These are phyloP conservation scores for Nelumbo lutea DNA, from an alignment of 164 flowering plant species.

Conservation along the genomic window DNA sequence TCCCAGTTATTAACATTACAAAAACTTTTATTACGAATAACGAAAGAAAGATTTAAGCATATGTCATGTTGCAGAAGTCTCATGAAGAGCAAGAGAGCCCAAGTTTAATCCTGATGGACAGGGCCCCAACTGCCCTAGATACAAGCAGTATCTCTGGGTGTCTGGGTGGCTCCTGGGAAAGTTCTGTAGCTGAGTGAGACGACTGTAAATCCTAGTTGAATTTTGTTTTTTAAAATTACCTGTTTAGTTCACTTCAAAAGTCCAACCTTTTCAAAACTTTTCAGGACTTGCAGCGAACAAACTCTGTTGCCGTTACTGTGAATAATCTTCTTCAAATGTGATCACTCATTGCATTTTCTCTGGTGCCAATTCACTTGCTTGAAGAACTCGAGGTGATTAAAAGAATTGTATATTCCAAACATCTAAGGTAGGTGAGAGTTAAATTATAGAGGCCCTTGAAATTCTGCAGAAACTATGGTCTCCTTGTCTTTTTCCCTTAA, in stretches of 20 bases:
- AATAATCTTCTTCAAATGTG: constrained; percentile 95
- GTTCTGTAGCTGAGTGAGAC: no score
- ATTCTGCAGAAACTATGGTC: background rate
- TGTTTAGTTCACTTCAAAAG: background rate
- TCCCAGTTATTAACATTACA: no score
- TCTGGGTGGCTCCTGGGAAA: no score
- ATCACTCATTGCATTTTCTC: constrained; percentile 11
- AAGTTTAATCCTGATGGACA: no score
- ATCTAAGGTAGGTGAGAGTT: background rate
- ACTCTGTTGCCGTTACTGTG: constrained; percentile 79
- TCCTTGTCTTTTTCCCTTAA: background rate
- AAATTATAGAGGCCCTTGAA: background rate
- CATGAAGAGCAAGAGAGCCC: no score
- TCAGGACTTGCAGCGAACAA: constrained; percentile 93
- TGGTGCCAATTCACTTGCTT: constrained; percentile 6
- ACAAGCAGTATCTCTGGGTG: no score
- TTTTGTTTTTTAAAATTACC: background rate
- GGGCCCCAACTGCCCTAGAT: no score
- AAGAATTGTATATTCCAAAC: constrained; percentile 16
- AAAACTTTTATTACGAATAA: no score
- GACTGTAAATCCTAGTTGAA: no score
- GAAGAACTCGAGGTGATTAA: constrained; percentile 2
- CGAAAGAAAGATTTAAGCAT: no score
- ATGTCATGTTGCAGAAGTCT: no score
- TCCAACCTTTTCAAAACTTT: constrained; percentile 6